These are phyloP conservation scores for Cicer cuneatum DNA, from an alignment of 306 rosid genomes.

Conservation along the genomic window DNA sequence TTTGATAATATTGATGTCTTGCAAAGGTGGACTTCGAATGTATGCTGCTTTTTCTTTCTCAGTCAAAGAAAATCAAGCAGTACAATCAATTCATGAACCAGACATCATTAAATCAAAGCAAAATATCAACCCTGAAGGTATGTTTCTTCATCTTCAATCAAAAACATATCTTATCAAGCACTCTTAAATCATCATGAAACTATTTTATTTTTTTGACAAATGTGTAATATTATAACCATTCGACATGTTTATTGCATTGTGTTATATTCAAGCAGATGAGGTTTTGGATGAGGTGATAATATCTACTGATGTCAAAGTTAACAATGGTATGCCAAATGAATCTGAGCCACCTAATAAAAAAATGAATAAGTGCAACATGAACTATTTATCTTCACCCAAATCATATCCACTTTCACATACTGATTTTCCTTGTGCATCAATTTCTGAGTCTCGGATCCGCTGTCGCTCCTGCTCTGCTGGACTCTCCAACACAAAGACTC, in stretches of 20 bases:
- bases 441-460: background rate
- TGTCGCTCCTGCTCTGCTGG: too few species aligned
- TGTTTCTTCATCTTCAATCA: conserved; percentile 24
- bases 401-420: conserved; percentile 25
- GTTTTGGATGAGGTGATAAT: conserved; percentile 37
- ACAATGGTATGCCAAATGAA: conserved; percentile 26
- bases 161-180: conserved; percentile 1
- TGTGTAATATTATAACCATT: background rate
- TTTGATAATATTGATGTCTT: conserved; percentile 34
- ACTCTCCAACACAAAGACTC: conserved; percentile 18
- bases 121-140: conserved; percentile 29
- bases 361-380: conserved; percentile 13
- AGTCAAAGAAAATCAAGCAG: conserved; percentile 4
- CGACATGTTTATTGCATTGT: background rate
- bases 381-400: conserved; percentile 7
- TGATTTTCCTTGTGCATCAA: conserved; percentile 26
- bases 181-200: background rate
- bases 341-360: conserved; percentile 29
- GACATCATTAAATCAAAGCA: conserved; percentile 7
- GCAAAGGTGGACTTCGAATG: conserved; percentile 50
- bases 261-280: conserved; percentile 34
- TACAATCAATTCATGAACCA: conserved; percentile 27
- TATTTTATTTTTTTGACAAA: background rate
- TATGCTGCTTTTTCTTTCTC: conserved; percentile 35
- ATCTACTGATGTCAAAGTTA: conserved; percentile 9